Conservation (phyloP, 768 basidiomycete species). For the Lentinula edodes region DNA sequence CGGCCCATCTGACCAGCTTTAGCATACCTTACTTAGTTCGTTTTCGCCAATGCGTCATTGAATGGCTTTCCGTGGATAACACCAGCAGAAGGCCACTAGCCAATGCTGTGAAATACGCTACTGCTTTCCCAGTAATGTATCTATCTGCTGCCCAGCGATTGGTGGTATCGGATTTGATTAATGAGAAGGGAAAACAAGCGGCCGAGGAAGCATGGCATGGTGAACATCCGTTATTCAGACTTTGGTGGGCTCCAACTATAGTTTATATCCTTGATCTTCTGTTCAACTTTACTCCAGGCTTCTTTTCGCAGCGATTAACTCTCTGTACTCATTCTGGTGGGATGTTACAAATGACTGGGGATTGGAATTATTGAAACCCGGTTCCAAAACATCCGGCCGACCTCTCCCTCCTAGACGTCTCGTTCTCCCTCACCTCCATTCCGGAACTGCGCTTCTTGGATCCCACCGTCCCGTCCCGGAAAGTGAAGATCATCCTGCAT, state of each 20-base stretch:
- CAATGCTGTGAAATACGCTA: conserved; percentile 95
- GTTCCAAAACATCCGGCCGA: conserved; percentile 21
- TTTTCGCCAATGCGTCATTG: conserved; percentile 89
- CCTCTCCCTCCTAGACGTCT: conserved; percentile 35
- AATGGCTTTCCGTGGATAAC: conserved; percentile 63
- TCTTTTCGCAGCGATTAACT: conserved; percentile 79
- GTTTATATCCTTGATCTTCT: not conserved
- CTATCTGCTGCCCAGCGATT: conserved; percentile 86
- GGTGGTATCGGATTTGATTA: conserved; percentile 54
- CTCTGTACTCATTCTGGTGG: conserved; percentile 98
- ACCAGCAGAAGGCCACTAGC: conserved; percentile 68
- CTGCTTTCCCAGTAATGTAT: conserved; percentile 93
- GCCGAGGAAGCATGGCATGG: conserved; percentile 58
- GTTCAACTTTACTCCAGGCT: conserved; percentile 46
- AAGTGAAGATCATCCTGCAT: conserved; percentile 20
- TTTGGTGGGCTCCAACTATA: conserved; percentile 60
- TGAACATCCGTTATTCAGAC: conserved; percentile 72
- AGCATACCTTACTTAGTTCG: conserved; percentile 90
- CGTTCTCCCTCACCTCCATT: conserved; percentile 42
- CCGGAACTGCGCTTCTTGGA: conserved; percentile 22
- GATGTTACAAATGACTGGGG: conserved; percentile 99
- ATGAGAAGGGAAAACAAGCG: conserved; percentile 39
- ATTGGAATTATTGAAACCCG: conserved; percentile 58
- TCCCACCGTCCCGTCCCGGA: conserved; percentile 12
- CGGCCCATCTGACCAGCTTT: conserved; percentile 10